A percentile compares a stretch with the other conserved stretches of the same genome.
Conservation (phyloP, 306 rosid genomes). For the Astragalus glycyphyllos region DNA sequence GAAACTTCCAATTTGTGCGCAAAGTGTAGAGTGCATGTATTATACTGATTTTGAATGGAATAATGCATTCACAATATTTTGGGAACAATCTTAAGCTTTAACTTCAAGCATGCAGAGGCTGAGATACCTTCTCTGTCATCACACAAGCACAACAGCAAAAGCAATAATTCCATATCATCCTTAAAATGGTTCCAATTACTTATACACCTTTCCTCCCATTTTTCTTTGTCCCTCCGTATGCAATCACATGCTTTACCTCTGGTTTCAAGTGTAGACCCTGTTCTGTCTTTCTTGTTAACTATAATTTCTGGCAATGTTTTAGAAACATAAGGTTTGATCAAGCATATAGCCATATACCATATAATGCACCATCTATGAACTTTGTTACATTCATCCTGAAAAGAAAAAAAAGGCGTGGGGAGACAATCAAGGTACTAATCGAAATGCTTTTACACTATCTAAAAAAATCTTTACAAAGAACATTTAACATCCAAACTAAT, state of each 20-base stretch:
- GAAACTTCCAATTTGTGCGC: background rate
- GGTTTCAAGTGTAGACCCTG: slow-evolving; percentile 3
- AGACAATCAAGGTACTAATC: slow-evolving; percentile 45
- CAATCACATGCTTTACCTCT: slow-evolving; percentile 4
- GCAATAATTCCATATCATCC: slow-evolving; percentile 39
- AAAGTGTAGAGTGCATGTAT: background rate
- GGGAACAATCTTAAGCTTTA: slow-evolving; percentile 23
- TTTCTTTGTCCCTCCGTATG: slow-evolving; percentile 17
- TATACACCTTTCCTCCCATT: slow-evolving; percentile 13
- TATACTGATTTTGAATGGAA: background rate
- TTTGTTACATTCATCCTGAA: slow-evolving; percentile 7
- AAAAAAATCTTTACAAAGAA: slow-evolving; percentile 50
- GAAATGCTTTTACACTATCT: slow-evolving; percentile 39
- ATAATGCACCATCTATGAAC: slow-evolving; percentile 17
- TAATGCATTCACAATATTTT: background rate
- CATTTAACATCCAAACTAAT: slow-evolving; percentile 49
- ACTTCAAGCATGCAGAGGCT: slow-evolving; percentile 20
- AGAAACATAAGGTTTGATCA: slow-evolving; percentile 20
- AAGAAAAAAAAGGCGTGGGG: background rate
- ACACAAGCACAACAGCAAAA: slow-evolving; percentile 15
- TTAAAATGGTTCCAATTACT: slow-evolving; percentile 22
- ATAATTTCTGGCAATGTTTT: slow-evolving; percentile 20
- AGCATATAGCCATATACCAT: background rate
- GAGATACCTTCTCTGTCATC: slow-evolving; percentile 30
- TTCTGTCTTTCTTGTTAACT: slow-evolving; percentile 4